phyloP scores from a whole-genome alignment of 495 filamentous ascomycete species.

The Hypoxylon intermedium region DNA sequence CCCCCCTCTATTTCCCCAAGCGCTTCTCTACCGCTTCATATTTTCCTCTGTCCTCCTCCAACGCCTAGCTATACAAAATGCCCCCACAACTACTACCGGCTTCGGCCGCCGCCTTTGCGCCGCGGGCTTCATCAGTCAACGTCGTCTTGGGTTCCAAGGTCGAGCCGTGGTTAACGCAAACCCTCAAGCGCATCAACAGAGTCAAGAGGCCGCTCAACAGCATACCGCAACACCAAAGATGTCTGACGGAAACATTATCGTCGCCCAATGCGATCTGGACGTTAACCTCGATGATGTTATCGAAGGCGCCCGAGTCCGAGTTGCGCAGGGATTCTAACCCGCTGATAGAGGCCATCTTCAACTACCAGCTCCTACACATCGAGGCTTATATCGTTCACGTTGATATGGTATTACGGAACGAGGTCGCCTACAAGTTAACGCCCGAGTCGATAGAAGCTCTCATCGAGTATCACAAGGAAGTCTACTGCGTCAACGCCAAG shows the following conservation, averaged over 20 bases:
- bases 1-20: conserved; percentile 51
- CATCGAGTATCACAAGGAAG: conserved; percentile 95
- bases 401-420: conserved; percentile 97
- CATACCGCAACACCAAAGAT: conserved; percentile 94
- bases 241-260: conserved; percentile 94
- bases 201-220: conserved; percentile 98
- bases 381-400: conserved; percentile 99
- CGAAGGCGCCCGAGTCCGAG: conserved; percentile 88
- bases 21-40: conserved; percentile 55
- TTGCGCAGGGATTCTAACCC: conserved; percentile 85
- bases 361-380: conserved; percentile 92
- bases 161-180: conserved; percentile 96
- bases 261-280: conserved; percentile 94
- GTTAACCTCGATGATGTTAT: conserved; percentile 89
- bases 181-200: conserved; percentile 95
- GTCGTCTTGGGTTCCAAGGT: conserved; percentile 93
- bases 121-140: conserved; percentile 87
- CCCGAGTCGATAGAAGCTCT: conserved; percentile 93
- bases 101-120: conserved; percentile 95
- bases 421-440: conserved; percentile 99
- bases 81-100: conserved; percentile 90
- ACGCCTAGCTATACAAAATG: conserved; percentile 64
- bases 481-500: conserved; percentile 90
- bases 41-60: conserved; percentile 42
- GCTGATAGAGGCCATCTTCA: conserved; percentile 87